Base-by-base conservation (phyloP, 352 stramenopile genomes). In the Pythium periplocum region DNA sequence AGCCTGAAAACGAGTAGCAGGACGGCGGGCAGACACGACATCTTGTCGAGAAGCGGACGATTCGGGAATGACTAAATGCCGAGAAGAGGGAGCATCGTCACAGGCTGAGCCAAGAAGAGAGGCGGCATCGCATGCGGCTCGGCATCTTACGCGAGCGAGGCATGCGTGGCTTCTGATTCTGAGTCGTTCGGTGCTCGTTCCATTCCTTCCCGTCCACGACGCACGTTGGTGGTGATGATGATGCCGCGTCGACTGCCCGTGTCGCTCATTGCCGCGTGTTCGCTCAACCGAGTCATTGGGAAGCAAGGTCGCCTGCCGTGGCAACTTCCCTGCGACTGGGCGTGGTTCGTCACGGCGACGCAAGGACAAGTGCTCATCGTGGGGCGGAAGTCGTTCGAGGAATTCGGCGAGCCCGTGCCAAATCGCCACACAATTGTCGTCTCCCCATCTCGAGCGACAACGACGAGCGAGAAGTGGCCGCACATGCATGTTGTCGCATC, bases 201-300 rank as follows among this genome's bases (percentile, higher is more conserved):
- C 17, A 26, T 26, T 26, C 17, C 17, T 26, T 26, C 17, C 17
- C 17, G 17, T 26, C 17, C 17, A 26, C 17, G 17, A 26, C 17
- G 17, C 17, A 26, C 17, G 17, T 26, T 26, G 17, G 17, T 26
- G 17, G 17, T 26, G 17, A 26, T 26, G 17, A 42, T 42, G 38
- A 12, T 12, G 38, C 38, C 38, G 12, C 38, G 38, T 8, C 38
- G 38, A 12, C 38, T 42, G 38, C 38, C 38, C 38, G 69, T 85
- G 45, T 79, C 78, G 43, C 63, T 92, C 37, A 84, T 92, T 50
- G 75, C 73, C 11, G 81, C 81, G 5, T 87, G 77, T 54, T 82
- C 78, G 38, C 48, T 89, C 6, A 85, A 92, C 61, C 69, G 75
- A 45, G 75, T 76, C 39, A 92, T 90, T 50, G 81, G 81, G 6